phyloP scores from a whole-genome alignment of 768 basidiomycete genomes.

The Lentinus brumalis region DNA sequence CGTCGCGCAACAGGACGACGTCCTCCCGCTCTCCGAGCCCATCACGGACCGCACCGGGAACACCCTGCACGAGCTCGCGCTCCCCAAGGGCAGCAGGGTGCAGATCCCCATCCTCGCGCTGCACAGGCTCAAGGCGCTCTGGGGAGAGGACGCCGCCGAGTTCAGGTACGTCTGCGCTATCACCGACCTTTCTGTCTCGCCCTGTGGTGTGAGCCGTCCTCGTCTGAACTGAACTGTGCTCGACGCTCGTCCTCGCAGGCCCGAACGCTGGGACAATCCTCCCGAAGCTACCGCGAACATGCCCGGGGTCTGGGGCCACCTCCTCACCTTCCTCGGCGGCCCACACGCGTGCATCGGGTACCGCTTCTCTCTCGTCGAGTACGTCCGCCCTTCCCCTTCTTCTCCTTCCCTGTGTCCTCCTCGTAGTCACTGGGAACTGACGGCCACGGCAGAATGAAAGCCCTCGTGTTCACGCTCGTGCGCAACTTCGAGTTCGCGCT shows the following conservation, averaged over 20 bases:
- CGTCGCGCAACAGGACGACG: slow-evolving; percentile 44
- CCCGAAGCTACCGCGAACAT: slow-evolving; percentile 47
- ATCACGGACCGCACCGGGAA: slow-evolving; percentile 25
- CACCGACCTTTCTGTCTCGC: not conserved
- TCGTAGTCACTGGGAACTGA: too few species aligned
- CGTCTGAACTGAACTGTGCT: not conserved
- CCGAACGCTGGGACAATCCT: slow-evolving; percentile 60
- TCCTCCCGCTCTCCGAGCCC: slow-evolving; percentile 49
- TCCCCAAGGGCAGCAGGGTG: slow-evolving; percentile 35
- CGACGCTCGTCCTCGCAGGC: slow-evolving; percentile 37
- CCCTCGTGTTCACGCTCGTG: slow-evolving; percentile 33
- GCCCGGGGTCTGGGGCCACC: slow-evolving; percentile 63
- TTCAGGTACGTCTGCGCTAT: slow-evolving; percentile 48
- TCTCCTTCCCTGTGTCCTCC: too few species aligned
- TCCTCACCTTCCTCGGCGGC: slow-evolving; percentile 65
- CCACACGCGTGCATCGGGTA: slow-evolving; percentile 69
- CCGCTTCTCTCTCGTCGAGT: slow-evolving; percentile 64
- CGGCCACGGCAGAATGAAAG: slow-evolving; percentile 36
- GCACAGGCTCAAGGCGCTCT: slow-evolving; percentile 54
- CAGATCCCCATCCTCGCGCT: slow-evolving; percentile 53
- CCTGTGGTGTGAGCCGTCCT: too few species aligned
- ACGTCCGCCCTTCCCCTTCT: slow-evolving; percentile 26
- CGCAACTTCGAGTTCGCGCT: slow-evolving; percentile 34
- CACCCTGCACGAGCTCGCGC: slow-evolving; percentile 18
- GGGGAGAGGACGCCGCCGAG: slow-evolving; percentile 65